Conservation (phyloP, 139 green algal species). For the Protoeuglena noctilucae region DNA sequence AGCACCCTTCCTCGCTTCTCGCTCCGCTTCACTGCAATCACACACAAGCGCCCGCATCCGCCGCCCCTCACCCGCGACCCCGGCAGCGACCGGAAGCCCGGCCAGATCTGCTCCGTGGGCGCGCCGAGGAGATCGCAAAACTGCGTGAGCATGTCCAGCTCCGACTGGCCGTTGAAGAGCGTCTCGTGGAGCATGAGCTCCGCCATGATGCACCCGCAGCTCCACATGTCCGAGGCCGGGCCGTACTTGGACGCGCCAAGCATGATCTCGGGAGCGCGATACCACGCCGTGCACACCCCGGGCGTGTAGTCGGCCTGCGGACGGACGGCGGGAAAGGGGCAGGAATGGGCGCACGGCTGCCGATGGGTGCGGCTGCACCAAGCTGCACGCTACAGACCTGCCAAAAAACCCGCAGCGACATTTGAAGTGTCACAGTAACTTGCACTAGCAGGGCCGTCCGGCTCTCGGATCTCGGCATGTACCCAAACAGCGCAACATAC, state of each 20-base stretch:
- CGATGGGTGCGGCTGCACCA: no score
- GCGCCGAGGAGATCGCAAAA: conserved; percentile 59
- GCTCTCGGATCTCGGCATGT: no score
- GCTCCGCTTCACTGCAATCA: conserved; percentile 15
- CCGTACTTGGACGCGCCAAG: conserved; percentile 65
- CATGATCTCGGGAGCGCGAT: conserved; percentile 71
- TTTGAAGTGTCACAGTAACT: no score
- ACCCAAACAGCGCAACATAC: no score
- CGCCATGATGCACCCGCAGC: conserved; percentile 79
- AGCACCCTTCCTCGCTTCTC: no score
- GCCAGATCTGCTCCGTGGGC: conserved; percentile 61
- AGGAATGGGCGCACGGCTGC: no score
- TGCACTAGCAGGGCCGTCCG: no score
- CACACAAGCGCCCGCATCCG: conserved; percentile 4
- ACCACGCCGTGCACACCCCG: conserved; percentile 72
- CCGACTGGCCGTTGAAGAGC: conserved; percentile 46
- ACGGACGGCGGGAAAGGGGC: no score
- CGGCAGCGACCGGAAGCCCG: conserved; percentile 36
- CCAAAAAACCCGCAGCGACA: no score
- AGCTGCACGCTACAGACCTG: no score
- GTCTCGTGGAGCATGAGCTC: conserved; percentile 58
- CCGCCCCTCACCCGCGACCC: conserved; percentile 31
- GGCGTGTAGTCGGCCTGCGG: conserved; percentile 48
- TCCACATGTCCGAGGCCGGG: conserved; percentile 76
- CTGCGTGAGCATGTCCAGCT: conserved; percentile 60